Conservation (phyloP, 805 yeast species). For the Lachancea nothofagi region DNA sequence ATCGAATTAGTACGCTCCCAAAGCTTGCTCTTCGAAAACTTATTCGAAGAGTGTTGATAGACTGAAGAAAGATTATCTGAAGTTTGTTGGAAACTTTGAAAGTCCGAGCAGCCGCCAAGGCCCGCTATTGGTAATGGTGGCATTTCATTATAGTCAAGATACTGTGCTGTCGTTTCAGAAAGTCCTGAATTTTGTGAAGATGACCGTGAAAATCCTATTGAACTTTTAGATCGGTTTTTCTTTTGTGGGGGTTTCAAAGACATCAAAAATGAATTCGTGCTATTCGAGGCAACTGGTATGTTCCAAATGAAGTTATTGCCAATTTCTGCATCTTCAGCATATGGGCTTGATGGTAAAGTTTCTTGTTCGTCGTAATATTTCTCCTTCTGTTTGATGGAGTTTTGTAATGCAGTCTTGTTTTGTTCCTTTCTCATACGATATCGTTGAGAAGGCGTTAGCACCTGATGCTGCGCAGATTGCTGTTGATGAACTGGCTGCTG, state of each 20-base stretch:
- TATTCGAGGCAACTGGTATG: conserved; percentile 44
- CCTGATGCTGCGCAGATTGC: conserved; percentile 3
- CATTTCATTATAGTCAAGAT: conserved; percentile 27
- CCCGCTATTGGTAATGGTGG: conserved; percentile 52
- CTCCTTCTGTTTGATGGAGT: conserved; percentile 34
- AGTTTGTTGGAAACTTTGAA: conserved; percentile 30
- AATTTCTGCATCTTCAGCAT: conserved; percentile 30
- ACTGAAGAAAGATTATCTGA: conserved; percentile 39
- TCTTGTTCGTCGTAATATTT: conserved; percentile 36
- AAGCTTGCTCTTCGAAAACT: conserved; percentile 35
- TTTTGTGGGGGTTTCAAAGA: conserved; percentile 10
- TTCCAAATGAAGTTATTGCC: conserved; percentile 44
- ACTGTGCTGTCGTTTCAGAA: conserved; percentile 26
- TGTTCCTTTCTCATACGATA: conserved; percentile 37
- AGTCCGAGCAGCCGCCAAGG: conserved; percentile 24
- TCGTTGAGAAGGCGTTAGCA: conserved; percentile 40
- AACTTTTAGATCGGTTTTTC: conserved; percentile 4
- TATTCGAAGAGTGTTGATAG: conserved; percentile 37
- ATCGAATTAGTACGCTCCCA: conserved; percentile 34
- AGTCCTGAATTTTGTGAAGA: conserved; percentile 5
- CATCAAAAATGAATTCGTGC: conserved; percentile 28
- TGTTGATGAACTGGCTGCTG: conserved; percentile 5
- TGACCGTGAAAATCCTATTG: conserved; percentile 7
- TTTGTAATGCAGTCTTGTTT: conserved; percentile 31
- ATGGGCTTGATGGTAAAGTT: conserved; percentile 12